Base-by-base conservation (phyloP, 2,329 filamentous ascomycete species). In the Dactylella cylindrospora region DNA sequence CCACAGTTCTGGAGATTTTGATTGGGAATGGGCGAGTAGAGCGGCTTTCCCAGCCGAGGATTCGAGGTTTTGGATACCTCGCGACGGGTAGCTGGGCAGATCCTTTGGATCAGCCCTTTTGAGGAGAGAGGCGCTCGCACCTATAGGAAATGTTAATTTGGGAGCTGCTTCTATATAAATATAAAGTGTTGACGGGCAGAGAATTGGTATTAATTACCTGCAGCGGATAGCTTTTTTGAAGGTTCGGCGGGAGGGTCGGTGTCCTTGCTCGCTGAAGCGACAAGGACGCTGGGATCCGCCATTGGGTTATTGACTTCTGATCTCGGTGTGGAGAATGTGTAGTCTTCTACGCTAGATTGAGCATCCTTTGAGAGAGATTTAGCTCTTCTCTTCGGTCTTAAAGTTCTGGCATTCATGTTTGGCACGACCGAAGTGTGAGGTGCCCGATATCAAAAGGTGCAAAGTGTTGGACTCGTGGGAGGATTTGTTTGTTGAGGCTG, bases 301-400 rank as follows among this genome's bases (percentile, higher is more conserved):
- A 62, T 54, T 15, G 57, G 57, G 33, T 62, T 62, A 32, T 54
- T 62, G 26, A 54, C 12, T 17, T 62, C 57, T 29, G 57, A 62
- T 45, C 57, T 46, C 12, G 57, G 57, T 5, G 57, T 62, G 23
- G 57, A 62, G 28, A 38, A 54, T 10, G 50, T 23, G 17, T 54
- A 31, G 23, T 54, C 38, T 5, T 62, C 57, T n/a, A n/a, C n/a
- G n/a, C n/a, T n/a, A n/a, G n/a, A n/a, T n/a, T n/a, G n/a, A n/a
- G n/a, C n/a, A n/a, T n/a, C n/a, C n/a, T n/a, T n/a, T n/a, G n/a
- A n/a, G n/a, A n/a, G n/a, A n/a, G n/a, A n/a, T n/a, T n/a, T n/a
- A n/a, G n/a, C n/a, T n/a, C n/a, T n/a, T n/a, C n/a, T n/a, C n/a
- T n/a, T n/a, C n/a, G n/a, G n/a, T n/a, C n/a, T n/a, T n/a, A n/a